Evolutionary conservation across 495 filamentous ascomycete species (phyloP).

Genomic region (Aspergillus homomorphus): DNA sequence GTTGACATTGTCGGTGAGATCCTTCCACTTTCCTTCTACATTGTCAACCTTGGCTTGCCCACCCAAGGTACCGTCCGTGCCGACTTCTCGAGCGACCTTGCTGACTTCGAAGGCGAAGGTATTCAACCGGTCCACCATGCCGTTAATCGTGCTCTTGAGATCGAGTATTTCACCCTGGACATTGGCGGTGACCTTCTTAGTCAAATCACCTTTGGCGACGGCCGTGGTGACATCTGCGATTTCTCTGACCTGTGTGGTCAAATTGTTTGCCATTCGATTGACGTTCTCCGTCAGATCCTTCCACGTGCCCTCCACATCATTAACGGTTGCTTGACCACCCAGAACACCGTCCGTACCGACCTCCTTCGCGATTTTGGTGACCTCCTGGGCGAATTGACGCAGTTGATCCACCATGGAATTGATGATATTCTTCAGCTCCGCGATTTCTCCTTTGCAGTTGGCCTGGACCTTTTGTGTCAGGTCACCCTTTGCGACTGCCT

Average conservation of each 20-base stretch:
- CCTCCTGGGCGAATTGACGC: constrained; percentile 94
- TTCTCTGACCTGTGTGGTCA: constrained; percentile 97
- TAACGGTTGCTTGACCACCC: constrained; percentile 93
- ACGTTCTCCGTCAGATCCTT: constrained; percentile 96
- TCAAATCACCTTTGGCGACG: constrained; percentile 90
- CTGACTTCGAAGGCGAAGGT: constrained; percentile 98
- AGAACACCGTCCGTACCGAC: constrained; percentile 96
- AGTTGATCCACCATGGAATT: constrained; percentile 99
- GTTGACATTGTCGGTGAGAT: constrained; percentile 86
- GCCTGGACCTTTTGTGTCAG: constrained; percentile 96
- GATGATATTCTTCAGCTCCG: constrained; percentile 94
- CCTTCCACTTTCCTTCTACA: constrained; percentile 99
- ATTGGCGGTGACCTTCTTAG: constrained; percentile 93
- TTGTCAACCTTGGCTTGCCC: constrained; percentile 96
- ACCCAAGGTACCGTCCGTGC: constrained; percentile 92
- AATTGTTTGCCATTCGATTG: constrained; percentile 98
- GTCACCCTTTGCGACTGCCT: constrained; percentile 93
- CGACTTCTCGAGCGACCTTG: constrained; percentile 97
- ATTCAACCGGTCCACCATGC: constrained; percentile 96
- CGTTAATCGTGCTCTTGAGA: constrained; percentile 97
- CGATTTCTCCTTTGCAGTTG: constrained; percentile 93
- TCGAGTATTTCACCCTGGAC: constrained; percentile 94
- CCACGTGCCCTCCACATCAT: constrained; percentile 98
- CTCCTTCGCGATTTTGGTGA: constrained; percentile 95
- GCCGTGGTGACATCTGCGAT: constrained; percentile 98